These are phyloP conservation scores for Cenchrus americanus DNA, from an alignment of 176 grass and related monocot species.

Conservation along the genomic window DNA sequence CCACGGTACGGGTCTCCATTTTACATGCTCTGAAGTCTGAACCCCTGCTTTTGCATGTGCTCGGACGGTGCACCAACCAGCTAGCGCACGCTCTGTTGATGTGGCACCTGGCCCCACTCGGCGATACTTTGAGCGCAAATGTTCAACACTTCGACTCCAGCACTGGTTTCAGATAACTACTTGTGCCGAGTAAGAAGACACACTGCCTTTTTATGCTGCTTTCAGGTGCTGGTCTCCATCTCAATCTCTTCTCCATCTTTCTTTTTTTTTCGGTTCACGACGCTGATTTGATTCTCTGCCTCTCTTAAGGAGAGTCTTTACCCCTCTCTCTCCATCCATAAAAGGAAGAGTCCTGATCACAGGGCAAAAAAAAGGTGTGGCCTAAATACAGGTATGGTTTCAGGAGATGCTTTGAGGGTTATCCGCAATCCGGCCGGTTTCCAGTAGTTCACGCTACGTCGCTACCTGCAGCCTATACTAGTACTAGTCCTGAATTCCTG, in stretches of 20 bases:
- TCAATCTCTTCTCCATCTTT: no score
- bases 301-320: neutral
- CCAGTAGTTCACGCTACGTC: neutral
- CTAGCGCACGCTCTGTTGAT: neutral
- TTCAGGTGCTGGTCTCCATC: neutral
- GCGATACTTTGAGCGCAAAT: neutral
- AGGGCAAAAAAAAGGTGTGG: neutral
- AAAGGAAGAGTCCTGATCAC: constrained; percentile 17
- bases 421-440: neutral
- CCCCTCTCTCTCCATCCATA: neutral
- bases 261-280: neutral
- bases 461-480: neutral
- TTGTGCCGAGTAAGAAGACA: neutral
- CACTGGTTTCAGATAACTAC: constrained; percentile 27
- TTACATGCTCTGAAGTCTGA: neutral
- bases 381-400: neutral
- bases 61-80: neutral
- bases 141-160: neutral
- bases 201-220: neutral
- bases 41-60: neutral
- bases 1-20: neutral
- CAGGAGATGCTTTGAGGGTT: neutral
- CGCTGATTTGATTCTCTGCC: neutral
- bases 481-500: neutral
- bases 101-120: neutral